Evolutionary conservation across 2,329 filamentous ascomycete genomes (phyloP), one percentile per base, ranked within the genome.

Genomic region (Penicillium sp.): DNA sequence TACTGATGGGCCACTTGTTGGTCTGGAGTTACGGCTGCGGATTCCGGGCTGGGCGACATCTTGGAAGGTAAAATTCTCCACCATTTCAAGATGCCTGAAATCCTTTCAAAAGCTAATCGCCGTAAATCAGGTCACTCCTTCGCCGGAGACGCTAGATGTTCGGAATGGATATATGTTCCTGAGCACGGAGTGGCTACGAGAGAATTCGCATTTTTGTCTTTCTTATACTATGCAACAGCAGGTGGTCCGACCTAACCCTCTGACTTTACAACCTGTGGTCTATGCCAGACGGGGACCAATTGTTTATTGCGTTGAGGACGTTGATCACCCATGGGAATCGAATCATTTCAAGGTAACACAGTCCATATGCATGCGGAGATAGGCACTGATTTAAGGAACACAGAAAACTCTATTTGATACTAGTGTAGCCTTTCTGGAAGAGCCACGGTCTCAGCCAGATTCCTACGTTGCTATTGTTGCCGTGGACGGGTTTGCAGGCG

Each of bases 241-340:
- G 29, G 77, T 79, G 49, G 60, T 84, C 3, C 68, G 77, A 2
- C 82, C 83, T 0, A 81, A 86, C 60, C 82, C 82, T 0, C 80
- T 81, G 60, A 81, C 82, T 0, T 80, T 80, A 59, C 82, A 85
- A 61, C 69, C 78, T n/a, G 82, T 80, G 2, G 59, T 84, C 35
- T 76, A 79, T 1, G 67, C 86, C 6, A 82, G 79, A 2, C 76
- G 83, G 4, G 85, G 85, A 0, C 84, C 84, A 0, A 64, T 87
- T 6, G 72, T 86, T 5, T 87, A 86, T 67, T 87, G 83, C 55
- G 76, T 82, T 4, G 85, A 87, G 63, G 84, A 86, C 53, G 63
- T 75, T 6, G 83, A 86, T 61, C 84, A 86, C 54, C 33, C 69
- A 0, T 84, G 81, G 81, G 82, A 81, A 49, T 62, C 72, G 1